phyloP scores from a whole-genome alignment of 2,329 filamentous ascomycete species.

The Apiospora phragmitis region DNA sequence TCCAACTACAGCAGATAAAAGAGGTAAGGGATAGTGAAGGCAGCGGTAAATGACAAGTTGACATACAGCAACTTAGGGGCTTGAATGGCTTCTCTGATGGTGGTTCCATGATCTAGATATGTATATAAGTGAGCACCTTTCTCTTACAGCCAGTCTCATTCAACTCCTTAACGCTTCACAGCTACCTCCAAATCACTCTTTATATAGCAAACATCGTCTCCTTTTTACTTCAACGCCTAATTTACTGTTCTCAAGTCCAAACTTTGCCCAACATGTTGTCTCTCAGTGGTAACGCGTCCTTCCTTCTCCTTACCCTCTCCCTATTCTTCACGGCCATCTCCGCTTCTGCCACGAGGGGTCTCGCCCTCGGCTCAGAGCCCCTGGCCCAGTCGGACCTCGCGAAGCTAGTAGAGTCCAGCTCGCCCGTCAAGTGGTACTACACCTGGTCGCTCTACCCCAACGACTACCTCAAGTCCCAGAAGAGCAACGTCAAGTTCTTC shows the following conservation, averaged over 20 bases:
- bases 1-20: not conserved
- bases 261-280: not conserved
- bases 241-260: not conserved
- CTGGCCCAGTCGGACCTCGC: not conserved
- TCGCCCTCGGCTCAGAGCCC: not conserved
- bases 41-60: not conserved
- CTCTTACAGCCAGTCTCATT: not conserved
- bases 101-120: not conserved
- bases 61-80: not conserved
- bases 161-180: not conserved
- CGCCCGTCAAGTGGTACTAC: conserved; percentile 43
- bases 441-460: conserved; percentile 38
- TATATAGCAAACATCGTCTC: too few relatives aligned
- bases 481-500: conserved; percentile 33
- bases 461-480: not conserved
- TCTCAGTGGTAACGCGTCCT: not conserved
- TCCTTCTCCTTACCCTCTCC: not conserved
- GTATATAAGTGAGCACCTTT: not conserved
- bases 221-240: not conserved
- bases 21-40: not conserved
- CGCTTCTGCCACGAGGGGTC: not conserved
- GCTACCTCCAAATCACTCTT: not conserved
- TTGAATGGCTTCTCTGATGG: not conserved
- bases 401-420: conserved; percentile 16
- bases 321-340: not conserved